A percentile compares a stretch with the other conserved stretches of the same genome.
Conservation (phyloP, 2,329 filamentous ascomycete species). For the Sporothrix brunneoviolacea region DNA sequence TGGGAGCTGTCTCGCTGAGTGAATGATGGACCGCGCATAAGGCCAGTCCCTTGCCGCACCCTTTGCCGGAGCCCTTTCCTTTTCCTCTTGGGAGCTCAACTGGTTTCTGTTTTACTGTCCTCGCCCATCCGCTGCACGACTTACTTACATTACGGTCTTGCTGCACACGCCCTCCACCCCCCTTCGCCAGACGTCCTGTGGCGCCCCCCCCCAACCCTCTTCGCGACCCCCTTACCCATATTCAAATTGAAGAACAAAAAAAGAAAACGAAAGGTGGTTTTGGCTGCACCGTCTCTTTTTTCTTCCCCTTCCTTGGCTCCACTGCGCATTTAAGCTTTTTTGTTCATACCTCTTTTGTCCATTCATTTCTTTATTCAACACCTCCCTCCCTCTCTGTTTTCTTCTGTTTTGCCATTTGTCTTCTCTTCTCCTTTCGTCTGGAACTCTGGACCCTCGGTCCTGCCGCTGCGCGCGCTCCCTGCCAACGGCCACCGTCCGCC, state of each 20-base stretch:
- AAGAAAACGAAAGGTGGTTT: background rate
- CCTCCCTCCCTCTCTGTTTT: background rate
- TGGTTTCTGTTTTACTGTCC: no score
- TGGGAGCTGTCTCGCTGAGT: background rate
- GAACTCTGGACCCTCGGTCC: no score
- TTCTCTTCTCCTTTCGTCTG: no score
- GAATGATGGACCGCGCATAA: conserved; percentile 4
- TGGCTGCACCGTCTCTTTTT: background rate
- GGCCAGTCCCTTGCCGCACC: conserved; percentile 3
- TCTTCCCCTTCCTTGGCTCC: background rate
- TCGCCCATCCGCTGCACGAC: no score
- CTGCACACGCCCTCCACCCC: background rate
- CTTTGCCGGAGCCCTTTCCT: no score
- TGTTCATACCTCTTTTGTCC: background rate
- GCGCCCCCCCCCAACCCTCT: background rate
- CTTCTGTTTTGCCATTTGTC: background rate
- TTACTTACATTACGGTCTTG: background rate
- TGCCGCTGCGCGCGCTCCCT: no score
- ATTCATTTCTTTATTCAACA: background rate
- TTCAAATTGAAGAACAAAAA: background rate
- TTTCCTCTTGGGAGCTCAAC: no score
- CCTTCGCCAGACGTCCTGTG: background rate
- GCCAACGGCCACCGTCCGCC: no score
- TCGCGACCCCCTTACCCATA: background rate
- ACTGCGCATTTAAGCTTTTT: background rate